These are phyloP conservation scores for Fistulifera pelliculosa DNA, from an alignment of 108 stramenopile species.

Conservation along the genomic window DNA sequence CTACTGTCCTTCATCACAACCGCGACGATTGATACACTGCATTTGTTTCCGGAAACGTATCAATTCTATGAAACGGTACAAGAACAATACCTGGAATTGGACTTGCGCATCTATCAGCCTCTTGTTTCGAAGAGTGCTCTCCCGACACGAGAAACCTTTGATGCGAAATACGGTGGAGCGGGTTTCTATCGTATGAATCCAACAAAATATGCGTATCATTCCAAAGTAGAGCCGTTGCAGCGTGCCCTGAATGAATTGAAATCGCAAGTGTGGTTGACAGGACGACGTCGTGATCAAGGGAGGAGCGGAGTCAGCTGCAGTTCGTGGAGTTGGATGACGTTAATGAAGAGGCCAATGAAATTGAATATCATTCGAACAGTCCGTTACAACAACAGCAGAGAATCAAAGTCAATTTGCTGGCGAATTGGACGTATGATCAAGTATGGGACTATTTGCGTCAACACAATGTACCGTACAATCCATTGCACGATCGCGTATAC, in stretches of 20 bases:
- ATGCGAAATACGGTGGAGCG: conserved; percentile 9
- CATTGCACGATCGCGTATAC: conserved; percentile 28
- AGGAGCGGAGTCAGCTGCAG: conserved; percentile 19
- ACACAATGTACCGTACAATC: conserved; percentile 32
- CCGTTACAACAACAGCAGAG: conserved; percentile 7
- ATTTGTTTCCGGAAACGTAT: conserved; percentile 36
- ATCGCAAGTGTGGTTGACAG: conserved; percentile 39
- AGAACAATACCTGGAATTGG: conserved; percentile 8
- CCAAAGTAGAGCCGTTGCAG: conserved; percentile 32
- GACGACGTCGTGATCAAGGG: conserved; percentile 33
- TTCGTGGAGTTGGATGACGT: conserved; percentile 26
- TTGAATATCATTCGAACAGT: background rate
- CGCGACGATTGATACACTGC: conserved; percentile 37
- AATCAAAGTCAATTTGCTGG: conserved; percentile 34
- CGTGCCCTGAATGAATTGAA: conserved; percentile 17
- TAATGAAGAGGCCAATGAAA: conserved; percentile 1
- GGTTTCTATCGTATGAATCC: conserved; percentile 28
- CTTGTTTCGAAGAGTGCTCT: background rate
- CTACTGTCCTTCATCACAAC: conserved; percentile 19
- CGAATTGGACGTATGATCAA: conserved; percentile 35
- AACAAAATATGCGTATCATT: conserved; percentile 21
- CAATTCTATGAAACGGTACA: conserved; percentile 19
- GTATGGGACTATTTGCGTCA: conserved; percentile 31
- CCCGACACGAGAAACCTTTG: conserved; percentile 16
- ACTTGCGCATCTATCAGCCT: conserved; percentile 2